Evolutionary conservation across 345 rosid species (phyloP).

Genomic region (Gossypium sturtianum): DNA sequence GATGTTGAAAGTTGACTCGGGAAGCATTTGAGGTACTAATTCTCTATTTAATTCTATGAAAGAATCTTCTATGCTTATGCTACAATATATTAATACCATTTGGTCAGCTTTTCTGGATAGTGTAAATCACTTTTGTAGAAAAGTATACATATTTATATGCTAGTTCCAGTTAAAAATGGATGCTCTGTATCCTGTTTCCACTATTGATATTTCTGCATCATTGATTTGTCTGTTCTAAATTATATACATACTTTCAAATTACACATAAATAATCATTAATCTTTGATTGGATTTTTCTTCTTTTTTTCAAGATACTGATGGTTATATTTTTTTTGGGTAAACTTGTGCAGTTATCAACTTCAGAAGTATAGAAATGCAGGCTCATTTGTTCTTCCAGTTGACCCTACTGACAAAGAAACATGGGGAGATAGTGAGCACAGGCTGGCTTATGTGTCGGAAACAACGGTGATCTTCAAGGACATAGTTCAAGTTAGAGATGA

Average conservation of each 20-base stretch:
- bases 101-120: constrained; percentile 10
- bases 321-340: background rate
- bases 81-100: too few relatives aligned
- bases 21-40: constrained; percentile 22
- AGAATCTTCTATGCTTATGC: too few relatives aligned
- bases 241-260: too few relatives aligned
- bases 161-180: constrained; percentile 6
- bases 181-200: constrained; percentile 17
- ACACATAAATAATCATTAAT: too few relatives aligned
- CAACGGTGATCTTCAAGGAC: constrained; percentile 94
- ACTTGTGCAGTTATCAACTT: constrained; percentile 77
- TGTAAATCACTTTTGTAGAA: background rate
- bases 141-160: background rate
- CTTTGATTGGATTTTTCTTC: background rate
- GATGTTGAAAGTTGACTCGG: constrained; percentile 21
- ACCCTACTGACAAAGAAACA: constrained; percentile 77
- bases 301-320: constrained; percentile 8
- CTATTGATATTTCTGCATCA: constrained; percentile 13
- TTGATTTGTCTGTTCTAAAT: background rate
- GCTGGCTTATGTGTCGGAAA: constrained; percentile 88
- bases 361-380: constrained; percentile 90
- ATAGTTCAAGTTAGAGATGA: constrained; percentile 86
- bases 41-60: background rate
- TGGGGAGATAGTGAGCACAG: constrained; percentile 99
- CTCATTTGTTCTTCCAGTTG: constrained; percentile 88